These are phyloP conservation scores for Mycena indigotica DNA, from an alignment of 768 basidiomycete species.

Conservation along the genomic window DNA sequence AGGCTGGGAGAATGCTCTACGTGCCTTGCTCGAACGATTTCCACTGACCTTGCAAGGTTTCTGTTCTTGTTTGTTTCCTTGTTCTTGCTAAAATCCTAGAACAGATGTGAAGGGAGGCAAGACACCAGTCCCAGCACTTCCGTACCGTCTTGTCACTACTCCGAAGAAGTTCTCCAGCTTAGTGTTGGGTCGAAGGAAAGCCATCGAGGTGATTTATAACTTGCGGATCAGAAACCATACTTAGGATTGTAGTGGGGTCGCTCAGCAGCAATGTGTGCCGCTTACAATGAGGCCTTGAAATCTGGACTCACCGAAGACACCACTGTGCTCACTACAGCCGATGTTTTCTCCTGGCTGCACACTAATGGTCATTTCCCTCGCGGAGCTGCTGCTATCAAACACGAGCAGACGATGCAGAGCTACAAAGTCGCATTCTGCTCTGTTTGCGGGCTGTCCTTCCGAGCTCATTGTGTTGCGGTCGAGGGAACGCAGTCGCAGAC, in stretches of 20 bases:
- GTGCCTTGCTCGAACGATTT: slow-evolving; percentile 36
- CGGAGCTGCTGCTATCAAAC: slow-evolving; percentile 8
- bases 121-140: slow-evolving; percentile 28
- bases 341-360: slow-evolving; percentile 50
- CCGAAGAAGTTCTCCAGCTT: slow-evolving; percentile 38
- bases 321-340: slow-evolving; percentile 40
- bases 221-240: no score
- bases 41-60: slow-evolving; percentile 48
- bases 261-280: slow-evolving; percentile 45
- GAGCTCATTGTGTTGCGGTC: slow-evolving; percentile 23
- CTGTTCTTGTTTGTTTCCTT: not conserved
- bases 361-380: slow-evolving; percentile 41
- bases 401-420: slow-evolving; percentile 12
- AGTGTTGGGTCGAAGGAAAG: slow-evolving; percentile 49
- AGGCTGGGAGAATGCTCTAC: slow-evolving; percentile 35
- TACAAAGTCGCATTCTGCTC: slow-evolving; percentile 31
- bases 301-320: slow-evolving; percentile 19
- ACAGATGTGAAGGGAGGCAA: slow-evolving; percentile 32
- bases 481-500: slow-evolving; percentile 5
- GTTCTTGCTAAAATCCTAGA: not conserved
- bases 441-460: slow-evolving; percentile 34
- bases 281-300: slow-evolving; percentile 34
- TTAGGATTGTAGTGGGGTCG: slow-evolving; percentile 55
- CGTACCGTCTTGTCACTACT: slow-evolving; percentile 43
- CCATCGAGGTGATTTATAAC: slow-evolving; percentile 45